Evolutionary conservation across 2,329 filamentous ascomycete species (phyloP).

Genomic region (Aurifilum marmelostoma): DNA sequence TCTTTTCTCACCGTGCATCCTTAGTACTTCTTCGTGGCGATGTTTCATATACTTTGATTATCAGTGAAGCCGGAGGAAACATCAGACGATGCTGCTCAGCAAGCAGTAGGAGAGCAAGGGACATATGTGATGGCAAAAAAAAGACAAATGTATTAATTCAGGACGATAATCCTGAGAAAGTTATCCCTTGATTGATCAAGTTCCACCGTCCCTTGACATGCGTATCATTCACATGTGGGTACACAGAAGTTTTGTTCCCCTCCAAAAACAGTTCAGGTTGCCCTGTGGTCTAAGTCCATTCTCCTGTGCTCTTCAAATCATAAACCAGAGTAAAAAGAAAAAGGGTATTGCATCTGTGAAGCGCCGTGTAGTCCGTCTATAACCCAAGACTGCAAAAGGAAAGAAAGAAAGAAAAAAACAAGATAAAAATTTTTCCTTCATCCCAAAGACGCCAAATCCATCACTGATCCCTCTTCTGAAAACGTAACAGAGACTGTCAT

Average conservation of each 20-base stretch:
- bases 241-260: not conserved
- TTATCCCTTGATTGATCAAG: not conserved
- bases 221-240: not conserved
- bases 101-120: not conserved
- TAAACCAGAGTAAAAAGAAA: too few relatives aligned
- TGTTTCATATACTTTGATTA: not conserved
- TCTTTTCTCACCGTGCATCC: not conserved
- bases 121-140: not conserved
- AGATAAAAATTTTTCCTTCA: not conserved
- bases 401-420: not conserved
- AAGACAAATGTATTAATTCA: not conserved
- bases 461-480: not conserved
- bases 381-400: not conserved
- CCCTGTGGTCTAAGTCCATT: slow-evolving; percentile 13
- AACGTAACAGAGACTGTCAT: not conserved
- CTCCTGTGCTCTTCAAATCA: not conserved
- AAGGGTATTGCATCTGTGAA: slow-evolving; percentile 21
- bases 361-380: slow-evolving; percentile 25
- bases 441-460: slow-evolving; percentile 10
- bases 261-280: slow-evolving; percentile 1
- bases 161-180: not conserved
- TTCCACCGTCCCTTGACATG: not conserved
- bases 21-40: not conserved
- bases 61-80: not conserved
- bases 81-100: not conserved